Evolutionary conservation across 108 stramenopile genomes (phyloP), one percentile per base, ranked within the genome.

Genomic region (Pseudonitzschia multistriata): DNA sequence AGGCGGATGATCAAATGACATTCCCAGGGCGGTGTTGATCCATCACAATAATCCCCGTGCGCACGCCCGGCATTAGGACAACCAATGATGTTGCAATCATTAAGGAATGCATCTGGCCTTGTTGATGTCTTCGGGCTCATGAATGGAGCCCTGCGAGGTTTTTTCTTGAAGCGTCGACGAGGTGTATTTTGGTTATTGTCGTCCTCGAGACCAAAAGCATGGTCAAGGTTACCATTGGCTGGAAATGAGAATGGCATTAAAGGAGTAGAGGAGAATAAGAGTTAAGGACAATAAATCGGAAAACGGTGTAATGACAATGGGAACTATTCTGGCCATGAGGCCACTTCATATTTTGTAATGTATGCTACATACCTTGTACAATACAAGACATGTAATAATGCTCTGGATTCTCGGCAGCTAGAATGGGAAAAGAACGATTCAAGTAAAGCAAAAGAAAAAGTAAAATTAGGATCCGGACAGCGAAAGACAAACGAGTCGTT

Each of bases 21-120:
- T 67, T 87, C 81, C 86, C 86, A 92, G 36, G 49, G 68, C 24
- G 85, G 85, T 11, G 61, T 71, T n/a, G 74, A 69, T 33, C 88
- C 90, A 68, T 89, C 62, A 70, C 86, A 87, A 49, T 61, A 80
- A 24, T 56, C 42, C 10, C 84, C 90, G 78, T 92, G 90, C n/a
- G n/a, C n/a, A n/a, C n/a, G n/a, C n/a, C n/a, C n/a, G n/a, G n/a
- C n/a, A n/a, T n/a, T n/a, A n/a, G n/a, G n/a, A n/a, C n/a, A n/a
- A n/a, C n/a, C n/a, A n/a, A n/a, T n/a, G 11, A 70, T 48, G 0
- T 2, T 21, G 13, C 71, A 72, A 33, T 35, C 53, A 17, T 45
- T 42, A 29, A 62, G 47, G 17, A 45, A 31, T 1, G 68, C 80
- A 37, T 79, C 47, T 3, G 82, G 82, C 57, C 76, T 48, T 11